A percentile compares a stretch with the other conserved stretches of the same genome.
These are phyloP conservation scores for Ascosphaera acerosa DNA, from an alignment of 2,329 filamentous ascomycete genomes.

Conservation along the genomic window DNA sequence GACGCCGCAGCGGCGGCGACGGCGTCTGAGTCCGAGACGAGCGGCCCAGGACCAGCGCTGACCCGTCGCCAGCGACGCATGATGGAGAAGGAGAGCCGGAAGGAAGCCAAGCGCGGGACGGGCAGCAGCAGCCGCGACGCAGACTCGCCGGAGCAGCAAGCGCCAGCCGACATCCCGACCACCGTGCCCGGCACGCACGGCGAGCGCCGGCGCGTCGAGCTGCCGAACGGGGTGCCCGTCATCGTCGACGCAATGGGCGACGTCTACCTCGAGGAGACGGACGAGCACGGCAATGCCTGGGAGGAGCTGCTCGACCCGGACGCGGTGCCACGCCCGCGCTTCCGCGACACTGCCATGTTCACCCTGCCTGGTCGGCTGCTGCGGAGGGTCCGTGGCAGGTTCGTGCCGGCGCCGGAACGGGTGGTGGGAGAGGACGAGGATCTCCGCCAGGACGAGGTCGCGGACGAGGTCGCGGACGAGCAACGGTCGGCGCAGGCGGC, in stretches of 20 bases:
- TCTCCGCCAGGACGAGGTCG: too few relatives aligned
- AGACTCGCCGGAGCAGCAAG: constrained; percentile 23
- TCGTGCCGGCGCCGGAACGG: constrained; percentile 6
- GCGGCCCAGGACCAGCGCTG: constrained; percentile 29
- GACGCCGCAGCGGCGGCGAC: constrained; percentile 20
- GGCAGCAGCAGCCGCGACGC: constrained; percentile 9
- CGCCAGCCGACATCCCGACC: constrained; percentile 28
- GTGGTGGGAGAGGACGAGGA: too few relatives aligned
- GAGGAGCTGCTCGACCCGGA: constrained; percentile 77
- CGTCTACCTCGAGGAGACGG: constrained; percentile 81
- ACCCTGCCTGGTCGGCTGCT: constrained; percentile 45
- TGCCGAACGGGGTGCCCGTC: constrained; percentile 84
- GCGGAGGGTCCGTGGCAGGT: constrained; percentile 6
- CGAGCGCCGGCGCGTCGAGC: constrained; percentile 63
- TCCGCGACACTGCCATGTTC: constrained; percentile 61
- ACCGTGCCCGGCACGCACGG: constrained; percentile 37
- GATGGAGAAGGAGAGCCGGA: constrained; percentile 55
- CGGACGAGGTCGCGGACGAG: too few relatives aligned
- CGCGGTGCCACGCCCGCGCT: constrained; percentile 50
- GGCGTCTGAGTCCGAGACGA: too few relatives aligned
- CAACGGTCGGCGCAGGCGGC: too few relatives aligned
- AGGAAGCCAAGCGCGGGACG: constrained; percentile 27
- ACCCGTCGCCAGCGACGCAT: constrained; percentile 73
- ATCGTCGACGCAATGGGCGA: constrained; percentile 82
- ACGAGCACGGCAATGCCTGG: constrained; percentile 57